Base-by-base conservation (phyloP, 2,329 filamentous ascomycete genomes). In the Exophiala aquamarina region DNA sequence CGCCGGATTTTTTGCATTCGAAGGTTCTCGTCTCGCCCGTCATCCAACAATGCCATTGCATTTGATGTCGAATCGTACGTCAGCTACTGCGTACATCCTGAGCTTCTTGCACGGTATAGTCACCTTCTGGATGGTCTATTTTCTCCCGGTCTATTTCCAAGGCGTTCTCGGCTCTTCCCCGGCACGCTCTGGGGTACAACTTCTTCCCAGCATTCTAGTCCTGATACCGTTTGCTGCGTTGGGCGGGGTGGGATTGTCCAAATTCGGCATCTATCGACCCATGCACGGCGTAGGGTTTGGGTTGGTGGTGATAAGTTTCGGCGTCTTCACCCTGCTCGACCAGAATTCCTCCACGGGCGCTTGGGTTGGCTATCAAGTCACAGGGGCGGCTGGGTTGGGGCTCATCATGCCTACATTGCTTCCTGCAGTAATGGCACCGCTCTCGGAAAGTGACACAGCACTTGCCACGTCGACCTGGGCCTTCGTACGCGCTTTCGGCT, bases 91-190 rank as follows among this genome's bases (percentile, higher is more conserved):
- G 6, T 73, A 72, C 47, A 51, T 67, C 23, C 65, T 66, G 23
- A 66, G 69, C 11, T 57, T 73, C 18, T 52, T 68, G 34, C 69
- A 73, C 48, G 68, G 70, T 2, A 54, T 74, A 15, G 47, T 72
- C 69, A 51, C 72, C n/a, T 68, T 69, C 28, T 62, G 62, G 13
- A 63, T 63, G 13, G 44, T 74, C 3, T 72, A 74, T 51, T 72
- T 75, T 0, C 61, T 80, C n/a, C 31, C 71, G 39, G 56, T 69
- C 34, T 61, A 67, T 0, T 59, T 75, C 32, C 73, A 70, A 39
- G 39, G 33, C 4, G 49, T 52, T 26, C 29, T 34, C 2, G 26
- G 36, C 11, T 37, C 60, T 3, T 55, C 61, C 0, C 65, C 71
- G 0, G 43, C 55, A 0, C 47, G 59, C 0, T 60, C 66, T 3